These are phyloP conservation scores for Apostasia ramifera DNA, from an alignment of 106 monocot genomes.

Conservation along the genomic window DNA sequence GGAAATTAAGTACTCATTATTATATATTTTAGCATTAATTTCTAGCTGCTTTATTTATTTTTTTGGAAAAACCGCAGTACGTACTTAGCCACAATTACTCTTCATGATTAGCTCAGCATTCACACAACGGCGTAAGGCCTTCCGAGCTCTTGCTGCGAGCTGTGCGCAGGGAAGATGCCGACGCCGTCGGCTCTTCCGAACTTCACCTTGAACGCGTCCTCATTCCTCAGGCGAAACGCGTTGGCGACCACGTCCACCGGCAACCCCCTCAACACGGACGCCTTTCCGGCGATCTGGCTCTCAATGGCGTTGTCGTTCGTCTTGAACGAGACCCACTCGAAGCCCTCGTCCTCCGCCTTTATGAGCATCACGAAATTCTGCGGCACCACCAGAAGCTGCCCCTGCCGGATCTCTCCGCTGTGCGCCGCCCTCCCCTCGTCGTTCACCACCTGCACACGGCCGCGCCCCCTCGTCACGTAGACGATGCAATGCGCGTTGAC, in stretches of 20 bases:
- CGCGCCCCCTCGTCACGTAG: conserved; percentile 14
- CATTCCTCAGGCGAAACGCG: conserved; percentile 16
- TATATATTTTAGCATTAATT: too few relatives aligned
- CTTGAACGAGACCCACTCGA: conserved; percentile 32
- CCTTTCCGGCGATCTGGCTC: conserved; percentile 18
- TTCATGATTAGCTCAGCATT: too few relatives aligned
- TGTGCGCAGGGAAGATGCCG: background rate
- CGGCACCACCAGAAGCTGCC: conserved; percentile 16
- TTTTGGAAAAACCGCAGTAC: too few relatives aligned
- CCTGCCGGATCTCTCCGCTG: conserved; percentile 12
- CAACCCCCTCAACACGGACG: conserved; percentile 17
- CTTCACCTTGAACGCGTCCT: conserved; percentile 1
- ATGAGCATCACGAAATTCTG: conserved; percentile 13
- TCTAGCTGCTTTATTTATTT: too few relatives aligned
- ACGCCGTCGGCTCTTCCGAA: background rate
- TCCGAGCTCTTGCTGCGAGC: background rate
- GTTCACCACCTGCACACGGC: conserved; percentile 13
- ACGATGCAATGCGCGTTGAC: conserved; percentile 25
- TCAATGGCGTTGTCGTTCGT: conserved; percentile 10
- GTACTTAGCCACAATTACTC: too few relatives aligned
- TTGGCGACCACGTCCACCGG: conserved; percentile 18
- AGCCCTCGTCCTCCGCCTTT: conserved; percentile 11
- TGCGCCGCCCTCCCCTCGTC: conserved; percentile 10
- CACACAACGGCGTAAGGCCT: background rate
- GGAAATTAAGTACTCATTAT: too few relatives aligned